A percentile compares a stretch with the other conserved stretches of the same genome.
phyloP scores from a whole-genome alignment of 2,329 filamentous ascomycete species.

The Talaromyces marneffei region DNA sequence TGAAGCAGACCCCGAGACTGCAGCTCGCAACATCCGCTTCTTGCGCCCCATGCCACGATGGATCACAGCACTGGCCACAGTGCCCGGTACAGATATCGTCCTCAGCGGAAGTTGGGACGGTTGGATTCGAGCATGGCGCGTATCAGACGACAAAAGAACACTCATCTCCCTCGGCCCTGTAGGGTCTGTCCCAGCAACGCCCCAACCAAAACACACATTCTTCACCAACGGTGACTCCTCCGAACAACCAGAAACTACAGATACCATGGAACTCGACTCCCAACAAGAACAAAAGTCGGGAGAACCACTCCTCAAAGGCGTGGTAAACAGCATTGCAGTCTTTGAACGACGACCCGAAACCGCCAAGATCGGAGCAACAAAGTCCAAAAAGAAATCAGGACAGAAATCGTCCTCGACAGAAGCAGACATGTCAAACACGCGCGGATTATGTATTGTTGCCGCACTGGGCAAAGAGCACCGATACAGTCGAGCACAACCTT shows the following conservation, averaged over 20 bases:
- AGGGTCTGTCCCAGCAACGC: conserved; percentile 36
- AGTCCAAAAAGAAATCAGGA: conserved; percentile 13
- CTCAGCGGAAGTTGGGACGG: conserved; percentile 95
- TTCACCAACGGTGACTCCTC: conserved; percentile 1
- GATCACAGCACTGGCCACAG: conserved; percentile 79
- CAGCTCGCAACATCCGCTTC: conserved; percentile 37
- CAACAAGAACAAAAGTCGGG: conserved; percentile 7
- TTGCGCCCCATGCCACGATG: conserved; percentile 65
- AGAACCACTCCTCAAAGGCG: conserved; percentile 55
- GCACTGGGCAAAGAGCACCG: conserved; percentile 82
- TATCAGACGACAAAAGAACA: conserved; percentile 74
- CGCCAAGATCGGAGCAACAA: conserved; percentile 6
- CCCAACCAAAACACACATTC: conserved; percentile 30
- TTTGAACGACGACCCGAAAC: conserved; percentile 63
- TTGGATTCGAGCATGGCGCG: conserved; percentile 73
- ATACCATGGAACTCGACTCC: not conserved
- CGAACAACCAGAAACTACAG: not conserved
- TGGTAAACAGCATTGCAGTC: conserved; percentile 82
- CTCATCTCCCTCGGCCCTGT: conserved; percentile 68
- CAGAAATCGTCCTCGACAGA: conserved; percentile 14
- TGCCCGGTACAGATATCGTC: conserved; percentile 87
- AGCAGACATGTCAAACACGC: conserved; percentile 21
- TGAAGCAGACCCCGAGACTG: conserved; percentile 58
- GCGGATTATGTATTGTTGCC: conserved; percentile 74
- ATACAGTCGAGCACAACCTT: conserved; percentile 70